Evolutionary conservation across 2,329 filamentous ascomycete genomes (phyloP), one percentile per base, ranked within the genome.

Genomic region (Sclerotinia nivalis): DNA sequence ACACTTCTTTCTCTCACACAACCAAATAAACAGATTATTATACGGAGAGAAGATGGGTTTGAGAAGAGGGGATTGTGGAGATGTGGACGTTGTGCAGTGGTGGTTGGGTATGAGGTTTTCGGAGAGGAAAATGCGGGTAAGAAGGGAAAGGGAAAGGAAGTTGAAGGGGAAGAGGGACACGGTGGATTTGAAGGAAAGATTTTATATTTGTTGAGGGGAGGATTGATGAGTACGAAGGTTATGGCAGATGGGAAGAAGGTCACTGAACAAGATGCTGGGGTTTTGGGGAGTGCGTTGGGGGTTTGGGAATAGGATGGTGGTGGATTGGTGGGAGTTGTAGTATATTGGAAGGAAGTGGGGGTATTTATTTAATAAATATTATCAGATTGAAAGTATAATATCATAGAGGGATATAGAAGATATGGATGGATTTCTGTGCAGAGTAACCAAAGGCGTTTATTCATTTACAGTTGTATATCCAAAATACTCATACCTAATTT

Each of bases 171-270:
- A 9, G 56, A 18, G 22, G 40, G 28, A 15, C 3, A 15, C 15
- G 40, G 15, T 43, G 40, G 15, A 10, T 37, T 58, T 10, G 61
- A 34, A 20, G 55, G 43, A 22, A 59, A 20, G n/a, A 28, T 34
- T 6, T 15, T 68, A 22, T 59, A 28, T 58, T 37, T 68, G 54
- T 49, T 49, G 25, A 47, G 43, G 43, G 31, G 37, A 1, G 40
- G 31, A 13, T 28, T 60, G 65, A 68, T 60, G 47, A 60, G 31
- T 45, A 59, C 73, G 69, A 20, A 71, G 70, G 20, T 70, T 58
- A 83, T 88, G 31, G 88, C 85, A 72, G 91, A 83, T 68, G 91
- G 81, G 72, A 91, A 85, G 74, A 89, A 85, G 59, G 83, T 87
- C 40, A 2, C 78, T 83, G 89, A 91, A 80, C 87, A 85, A 79